Evolutionary conservation across 2,329 filamentous ascomycete species (phyloP).

Genomic region (Ophiostoma sp.): DNA sequence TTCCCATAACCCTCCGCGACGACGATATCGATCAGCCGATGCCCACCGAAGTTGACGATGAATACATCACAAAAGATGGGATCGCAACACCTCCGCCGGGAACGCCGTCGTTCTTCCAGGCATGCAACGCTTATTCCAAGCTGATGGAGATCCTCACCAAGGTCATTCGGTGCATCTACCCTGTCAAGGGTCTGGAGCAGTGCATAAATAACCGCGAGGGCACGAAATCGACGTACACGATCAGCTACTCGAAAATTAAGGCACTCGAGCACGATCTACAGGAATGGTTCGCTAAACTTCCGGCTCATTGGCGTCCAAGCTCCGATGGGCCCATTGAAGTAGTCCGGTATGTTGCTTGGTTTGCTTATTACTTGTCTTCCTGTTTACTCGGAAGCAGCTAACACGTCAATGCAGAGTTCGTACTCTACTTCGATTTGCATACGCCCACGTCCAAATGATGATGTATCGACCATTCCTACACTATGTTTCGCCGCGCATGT

Average conservation of each 20-base stretch:
- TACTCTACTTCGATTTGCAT: conserved; percentile 71
- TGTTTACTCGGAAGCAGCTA: background rate
- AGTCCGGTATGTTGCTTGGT: conserved; percentile 47
- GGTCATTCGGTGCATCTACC: conserved; percentile 62
- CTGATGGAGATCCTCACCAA: conserved; percentile 60
- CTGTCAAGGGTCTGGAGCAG: conserved; percentile 52
- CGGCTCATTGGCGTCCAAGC: conserved; percentile 71
- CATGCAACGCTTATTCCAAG: conserved; percentile 60
- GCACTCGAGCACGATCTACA: conserved; percentile 60
- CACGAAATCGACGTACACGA: conserved; percentile 51
- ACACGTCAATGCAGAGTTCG: conserved; percentile 45
- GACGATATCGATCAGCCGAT: conserved; percentile 64
- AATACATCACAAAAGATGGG: conserved; percentile 57
- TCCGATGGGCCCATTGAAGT: conserved; percentile 69
- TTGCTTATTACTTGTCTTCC: background rate
- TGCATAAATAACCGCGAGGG: conserved; percentile 41
- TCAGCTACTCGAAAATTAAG: conserved; percentile 59
- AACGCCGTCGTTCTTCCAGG: conserved; percentile 55
- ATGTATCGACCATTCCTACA: conserved; percentile 79
- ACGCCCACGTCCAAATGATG: conserved; percentile 76
- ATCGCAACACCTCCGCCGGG: conserved; percentile 53
- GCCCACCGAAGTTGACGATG: conserved; percentile 61
- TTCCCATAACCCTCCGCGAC: conserved; percentile 57
- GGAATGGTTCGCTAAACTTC: conserved; percentile 62
- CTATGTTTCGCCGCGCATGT: conserved; percentile 65